Conservation (phyloP, 768 basidiomycete genomes). For the Collybiopsis luxurians region DNA sequence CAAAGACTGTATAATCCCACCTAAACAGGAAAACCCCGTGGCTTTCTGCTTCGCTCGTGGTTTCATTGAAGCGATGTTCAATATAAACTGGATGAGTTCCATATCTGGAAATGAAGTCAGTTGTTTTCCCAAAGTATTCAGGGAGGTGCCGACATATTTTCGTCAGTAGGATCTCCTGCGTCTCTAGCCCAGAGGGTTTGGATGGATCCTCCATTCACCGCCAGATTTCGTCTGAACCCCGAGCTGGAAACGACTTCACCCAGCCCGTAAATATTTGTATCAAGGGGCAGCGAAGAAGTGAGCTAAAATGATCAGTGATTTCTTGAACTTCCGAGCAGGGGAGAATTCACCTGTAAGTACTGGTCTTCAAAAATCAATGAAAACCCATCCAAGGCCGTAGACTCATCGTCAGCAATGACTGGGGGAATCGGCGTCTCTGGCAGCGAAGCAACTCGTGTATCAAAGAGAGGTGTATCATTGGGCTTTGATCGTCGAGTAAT, state of each 20-base stretch:
- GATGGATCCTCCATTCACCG: slow-evolving; percentile 52
- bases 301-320: slow-evolving; percentile 32
- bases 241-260: slow-evolving; percentile 72
- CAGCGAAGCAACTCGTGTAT: slow-evolving; percentile 63
- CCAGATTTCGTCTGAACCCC: slow-evolving; percentile 63
- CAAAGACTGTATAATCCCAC: no score
- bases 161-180: slow-evolving; percentile 59
- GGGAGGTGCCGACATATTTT: slow-evolving; percentile 52
- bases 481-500: slow-evolving; percentile 66
- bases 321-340: neutral
- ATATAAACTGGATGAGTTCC: slow-evolving; percentile 73
- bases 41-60: slow-evolving; percentile 49
- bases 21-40: slow-evolving; percentile 79
- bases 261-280: slow-evolving; percentile 75
- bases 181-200: slow-evolving; percentile 72
- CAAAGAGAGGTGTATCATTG: slow-evolving; percentile 56
- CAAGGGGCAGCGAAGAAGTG: slow-evolving; percentile 60
- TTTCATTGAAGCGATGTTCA: slow-evolving; percentile 64
- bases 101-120: slow-evolving; percentile 42
- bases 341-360: slow-evolving; percentile 58
- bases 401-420: slow-evolving; percentile 44
- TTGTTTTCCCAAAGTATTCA: neutral
- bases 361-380: slow-evolving; percentile 78
- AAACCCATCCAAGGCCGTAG: slow-evolving; percentile 59
- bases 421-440: slow-evolving; percentile 60